Evolutionary conservation across 805 yeast species (phyloP), one percentile per base, ranked within the genome.

Genomic region (Lipomyces yamadae): DNA sequence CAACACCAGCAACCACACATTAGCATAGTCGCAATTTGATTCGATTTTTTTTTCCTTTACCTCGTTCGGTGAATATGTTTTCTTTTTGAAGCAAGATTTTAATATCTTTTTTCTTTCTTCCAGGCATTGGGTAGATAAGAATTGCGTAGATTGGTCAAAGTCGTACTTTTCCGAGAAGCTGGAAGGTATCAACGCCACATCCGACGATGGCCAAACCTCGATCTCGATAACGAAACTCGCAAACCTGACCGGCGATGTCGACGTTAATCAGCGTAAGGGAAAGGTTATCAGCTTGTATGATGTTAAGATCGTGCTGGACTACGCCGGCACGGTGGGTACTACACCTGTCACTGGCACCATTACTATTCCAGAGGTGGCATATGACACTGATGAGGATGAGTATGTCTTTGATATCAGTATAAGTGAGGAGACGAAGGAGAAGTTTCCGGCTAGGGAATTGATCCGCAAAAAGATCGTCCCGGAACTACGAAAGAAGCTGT

Each of bases 81-180:
- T 56, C 53, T 45, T 35, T 39, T 30, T 34, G 52, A 29, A 32
- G 39, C 50, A 18, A 30, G 54, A 58, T 56, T 56, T 62, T 58
- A 50, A n/a, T 48, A 35, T 63, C 33, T 50, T 56, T 56, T 58
- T 53, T 35, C 48, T 30, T 62, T 33, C 57, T 59, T 64, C 42
- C 61, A 74, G 76, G 99, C 99, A 95, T 83, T 95, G 98, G 98
- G 98, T 93, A 70, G 98, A 94, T 80, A 94, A 94, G 79, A 95
- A 95, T 82, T 95, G 99, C 80, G 84, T 94, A 65, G 88, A 86
- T 64, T 95, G 99, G 99, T 84, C 97, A 11, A 86, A 86, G 68
- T 82, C 84, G 53, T 94, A 94, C 78, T 91, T 95, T 77, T 78
- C 79, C 37, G 84, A 85, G 58, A 84, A 86, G 56, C 80, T 92